Evolutionary conservation across 2,329 filamentous ascomycete species (phyloP).

Genomic region (Hortaea werneckii): DNA sequence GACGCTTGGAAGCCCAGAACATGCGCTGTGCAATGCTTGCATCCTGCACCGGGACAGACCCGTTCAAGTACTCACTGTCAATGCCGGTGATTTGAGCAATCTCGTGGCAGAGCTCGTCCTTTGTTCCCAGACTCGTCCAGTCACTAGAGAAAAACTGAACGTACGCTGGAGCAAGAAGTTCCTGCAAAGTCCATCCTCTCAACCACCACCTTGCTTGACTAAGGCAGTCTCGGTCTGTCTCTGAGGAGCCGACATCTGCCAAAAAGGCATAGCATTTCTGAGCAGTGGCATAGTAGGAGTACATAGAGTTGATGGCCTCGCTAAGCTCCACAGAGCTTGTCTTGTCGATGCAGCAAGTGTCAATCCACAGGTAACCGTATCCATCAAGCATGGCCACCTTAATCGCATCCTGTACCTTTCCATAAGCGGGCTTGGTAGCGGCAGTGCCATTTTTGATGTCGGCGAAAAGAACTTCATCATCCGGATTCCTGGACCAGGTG

Average conservation of each 20-base stretch:
- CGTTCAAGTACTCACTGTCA: not conserved
- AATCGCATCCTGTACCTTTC: conserved; percentile 5
- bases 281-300: not conserved
- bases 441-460: conserved; percentile 3
- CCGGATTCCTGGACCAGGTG: conserved; percentile 17
- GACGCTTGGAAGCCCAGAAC: conserved; percentile 7
- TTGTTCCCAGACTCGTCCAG: not conserved
- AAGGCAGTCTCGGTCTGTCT: not conserved
- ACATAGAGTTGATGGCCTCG: conserved; percentile 13
- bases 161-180: conserved; percentile 11
- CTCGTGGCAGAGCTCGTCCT: not conserved
- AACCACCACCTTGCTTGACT: not conserved
- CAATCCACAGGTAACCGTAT: not conserved
- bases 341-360: conserved; percentile 11
- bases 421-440: conserved; percentile 2
- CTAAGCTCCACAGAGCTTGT: conserved; percentile 2
- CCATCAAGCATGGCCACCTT: conserved; percentile 3
- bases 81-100: not conserved
- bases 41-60: not conserved
- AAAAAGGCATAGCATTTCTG: not conserved
- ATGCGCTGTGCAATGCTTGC: conserved; percentile 9
- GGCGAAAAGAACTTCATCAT: not conserved
- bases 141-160: not conserved
- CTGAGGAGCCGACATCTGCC: not conserved
- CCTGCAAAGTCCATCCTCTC: conserved; percentile 10